These are phyloP conservation scores for Plectosphaerella sp. DNA, from an alignment of 2,329 filamentous ascomycete species.

Conservation along the genomic window DNA sequence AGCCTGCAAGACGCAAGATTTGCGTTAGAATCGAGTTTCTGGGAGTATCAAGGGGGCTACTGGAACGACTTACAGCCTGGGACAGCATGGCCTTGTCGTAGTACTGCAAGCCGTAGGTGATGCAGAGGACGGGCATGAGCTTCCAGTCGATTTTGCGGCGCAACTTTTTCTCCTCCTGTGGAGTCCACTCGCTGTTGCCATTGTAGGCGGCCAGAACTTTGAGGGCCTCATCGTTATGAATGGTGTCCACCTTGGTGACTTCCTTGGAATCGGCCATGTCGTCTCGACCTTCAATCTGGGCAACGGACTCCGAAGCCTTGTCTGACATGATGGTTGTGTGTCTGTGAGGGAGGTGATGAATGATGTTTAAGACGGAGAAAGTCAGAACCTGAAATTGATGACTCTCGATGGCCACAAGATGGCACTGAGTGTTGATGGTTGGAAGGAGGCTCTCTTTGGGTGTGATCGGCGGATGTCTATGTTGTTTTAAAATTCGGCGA, in stretches of 20 bases:
- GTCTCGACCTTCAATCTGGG: conserved; percentile 6
- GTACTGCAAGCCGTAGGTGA: conserved; percentile 39
- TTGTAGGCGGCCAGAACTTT: conserved; percentile 34
- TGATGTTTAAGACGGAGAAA: background rate
- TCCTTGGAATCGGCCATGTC: background rate
- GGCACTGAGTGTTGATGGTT: background rate
- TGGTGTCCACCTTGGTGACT: conserved; percentile 19
- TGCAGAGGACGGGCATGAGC: conserved; percentile 39
- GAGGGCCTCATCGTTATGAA: conserved; percentile 32
- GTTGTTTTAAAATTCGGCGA: background rate
- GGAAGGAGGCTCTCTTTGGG: background rate
- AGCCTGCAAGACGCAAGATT: conserved; percentile 18
- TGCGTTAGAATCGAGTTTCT: background rate
- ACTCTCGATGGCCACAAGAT: no score
- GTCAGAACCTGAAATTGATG: background rate
- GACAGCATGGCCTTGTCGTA: conserved; percentile 50
- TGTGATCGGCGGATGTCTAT: background rate
- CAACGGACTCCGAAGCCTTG: conserved; percentile 10
- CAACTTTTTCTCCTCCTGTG: conserved; percentile 31
- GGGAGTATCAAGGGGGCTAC: background rate
- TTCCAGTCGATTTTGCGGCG: conserved; percentile 35
- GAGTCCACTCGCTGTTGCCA: conserved; percentile 36
- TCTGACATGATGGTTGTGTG: background rate
- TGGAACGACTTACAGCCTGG: conserved; percentile 35
- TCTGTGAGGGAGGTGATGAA: background rate